phyloP scores from a whole-genome alignment of 176 grass and related monocot species.

The Triticum monococcum region DNA sequence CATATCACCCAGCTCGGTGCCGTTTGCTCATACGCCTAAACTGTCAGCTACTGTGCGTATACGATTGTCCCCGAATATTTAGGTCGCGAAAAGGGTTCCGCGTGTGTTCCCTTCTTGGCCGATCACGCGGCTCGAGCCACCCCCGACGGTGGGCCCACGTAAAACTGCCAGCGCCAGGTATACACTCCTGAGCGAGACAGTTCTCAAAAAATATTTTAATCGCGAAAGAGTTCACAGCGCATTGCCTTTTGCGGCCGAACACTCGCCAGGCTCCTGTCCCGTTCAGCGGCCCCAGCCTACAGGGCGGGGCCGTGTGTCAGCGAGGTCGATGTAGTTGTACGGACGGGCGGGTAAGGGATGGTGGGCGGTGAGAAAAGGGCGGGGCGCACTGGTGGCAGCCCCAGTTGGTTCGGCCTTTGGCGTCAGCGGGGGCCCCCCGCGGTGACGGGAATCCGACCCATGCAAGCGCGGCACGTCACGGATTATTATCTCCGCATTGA shows the following conservation, averaged over 20 bases:
- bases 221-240: background rate
- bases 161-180: too few species aligned
- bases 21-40: too few species aligned
- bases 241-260: background rate
- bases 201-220: background rate
- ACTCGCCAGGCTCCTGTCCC: too few species aligned
- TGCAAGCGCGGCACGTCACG: background rate
- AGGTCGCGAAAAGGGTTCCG: too few species aligned
- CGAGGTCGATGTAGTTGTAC: background rate
- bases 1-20: too few species aligned
- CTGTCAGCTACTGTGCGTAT: too few species aligned
- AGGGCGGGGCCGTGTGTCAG: too few species aligned
- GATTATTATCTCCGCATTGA: background rate
- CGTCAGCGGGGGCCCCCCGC: background rate
- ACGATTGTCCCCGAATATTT: too few species aligned
- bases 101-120: too few species aligned
- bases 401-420: conserved; percentile 3
- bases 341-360: background rate
- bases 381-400: background rate
- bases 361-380: conserved; percentile 44
- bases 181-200: too few species aligned
- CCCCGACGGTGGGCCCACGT: too few species aligned
- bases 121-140: too few species aligned
- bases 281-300: background rate
- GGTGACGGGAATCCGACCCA: background rate